These are phyloP conservation scores for Magnaporthiopsis incrustans DNA, from an alignment of 2,329 filamentous ascomycete genomes.

Conservation along the genomic window DNA sequence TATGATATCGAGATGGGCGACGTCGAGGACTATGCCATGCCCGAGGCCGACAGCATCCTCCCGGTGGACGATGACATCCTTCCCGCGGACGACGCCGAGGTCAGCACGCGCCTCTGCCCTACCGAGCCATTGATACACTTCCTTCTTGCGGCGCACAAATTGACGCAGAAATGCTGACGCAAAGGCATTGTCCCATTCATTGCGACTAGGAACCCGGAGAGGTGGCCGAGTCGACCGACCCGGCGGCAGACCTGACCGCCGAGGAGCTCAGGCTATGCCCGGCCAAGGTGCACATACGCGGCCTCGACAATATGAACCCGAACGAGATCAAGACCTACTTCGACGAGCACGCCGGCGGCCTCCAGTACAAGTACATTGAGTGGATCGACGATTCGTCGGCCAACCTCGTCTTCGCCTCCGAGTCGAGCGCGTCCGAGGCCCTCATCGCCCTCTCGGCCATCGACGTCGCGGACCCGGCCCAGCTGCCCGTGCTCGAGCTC, in stretches of 20 bases:
- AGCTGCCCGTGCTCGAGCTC: slow-evolving; percentile 52
- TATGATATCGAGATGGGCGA: slow-evolving; percentile 66
- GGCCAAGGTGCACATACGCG: slow-evolving; percentile 74
- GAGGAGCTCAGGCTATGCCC: slow-evolving; percentile 26
- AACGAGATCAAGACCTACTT: slow-evolving; percentile 72
- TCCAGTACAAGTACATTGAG: slow-evolving; percentile 58
- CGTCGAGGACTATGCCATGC: slow-evolving; percentile 8
- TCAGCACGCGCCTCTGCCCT: slow-evolving; percentile 12
- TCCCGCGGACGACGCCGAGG: slow-evolving; percentile 16
- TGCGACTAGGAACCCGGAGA: slow-evolving; percentile 30
- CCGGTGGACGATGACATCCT: slow-evolving; percentile 24
- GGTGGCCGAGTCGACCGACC: slow-evolving; percentile 24
- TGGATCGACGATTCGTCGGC: slow-evolving; percentile 94
- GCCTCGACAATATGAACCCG: slow-evolving; percentile 74
- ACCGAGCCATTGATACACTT: neutral
- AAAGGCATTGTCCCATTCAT: neutral
- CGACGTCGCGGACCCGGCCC: slow-evolving; percentile 43
- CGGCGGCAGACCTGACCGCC: slow-evolving; percentile 14
- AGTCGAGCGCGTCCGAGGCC: slow-evolving; percentile 44
- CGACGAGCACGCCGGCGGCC: slow-evolving; percentile 52
- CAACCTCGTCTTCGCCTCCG: slow-evolving; percentile 68
- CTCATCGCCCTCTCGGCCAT: slow-evolving; percentile 44
- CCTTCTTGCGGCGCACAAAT: neutral
- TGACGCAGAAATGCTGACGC: slow-evolving; percentile 8
- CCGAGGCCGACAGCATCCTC: slow-evolving; percentile 22